Conservation (phyloP, 139 green algal genomes). For the Protoeuglena noctilucae region DNA sequence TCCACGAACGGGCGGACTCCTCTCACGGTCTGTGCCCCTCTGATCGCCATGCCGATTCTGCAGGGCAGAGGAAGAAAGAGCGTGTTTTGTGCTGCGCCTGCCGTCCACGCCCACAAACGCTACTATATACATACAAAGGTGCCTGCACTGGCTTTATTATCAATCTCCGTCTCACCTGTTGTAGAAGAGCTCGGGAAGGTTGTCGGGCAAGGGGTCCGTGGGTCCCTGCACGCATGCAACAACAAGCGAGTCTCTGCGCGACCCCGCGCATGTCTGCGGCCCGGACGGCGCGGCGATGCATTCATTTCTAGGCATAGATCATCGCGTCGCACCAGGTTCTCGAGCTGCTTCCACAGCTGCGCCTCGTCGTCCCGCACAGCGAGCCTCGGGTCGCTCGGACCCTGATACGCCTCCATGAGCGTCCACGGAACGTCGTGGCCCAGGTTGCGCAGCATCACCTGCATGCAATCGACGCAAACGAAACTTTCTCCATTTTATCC, state of each 20-base stretch:
- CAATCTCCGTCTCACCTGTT: conserved; percentile 11
- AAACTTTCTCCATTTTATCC: no score
- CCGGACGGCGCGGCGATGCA: no score
- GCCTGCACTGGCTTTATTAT: no score
- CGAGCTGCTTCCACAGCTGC: conserved; percentile 23
- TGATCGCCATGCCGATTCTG: conserved; percentile 12
- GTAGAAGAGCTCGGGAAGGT: conserved; percentile 13
- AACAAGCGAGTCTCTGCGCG: conserved; percentile 6
- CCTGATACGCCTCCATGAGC: conserved; percentile 25
- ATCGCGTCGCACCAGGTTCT: conserved; percentile 16
- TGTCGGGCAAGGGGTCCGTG: background rate
- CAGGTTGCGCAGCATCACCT: conserved; percentile 36
- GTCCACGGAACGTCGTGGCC: conserved; percentile 41
- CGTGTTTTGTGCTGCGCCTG: no score
- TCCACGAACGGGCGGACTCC: conserved; percentile 39
- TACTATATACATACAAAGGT: no score
- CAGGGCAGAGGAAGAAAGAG: no score
- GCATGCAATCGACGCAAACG: background rate
- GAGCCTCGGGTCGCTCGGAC: conserved; percentile 22
- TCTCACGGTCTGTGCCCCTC: conserved; percentile 30
- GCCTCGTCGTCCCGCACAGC: conserved; percentile 9
- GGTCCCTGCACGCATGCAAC: background rate
- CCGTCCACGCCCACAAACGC: no score
- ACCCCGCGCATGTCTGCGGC: conserved; percentile 27
- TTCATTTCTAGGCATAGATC: no score